A percentile compares a stretch with the other conserved stretches of the same genome.
Conservation (phyloP, 2,329 filamentous ascomycete genomes). For the Fusarium palustre region DNA sequence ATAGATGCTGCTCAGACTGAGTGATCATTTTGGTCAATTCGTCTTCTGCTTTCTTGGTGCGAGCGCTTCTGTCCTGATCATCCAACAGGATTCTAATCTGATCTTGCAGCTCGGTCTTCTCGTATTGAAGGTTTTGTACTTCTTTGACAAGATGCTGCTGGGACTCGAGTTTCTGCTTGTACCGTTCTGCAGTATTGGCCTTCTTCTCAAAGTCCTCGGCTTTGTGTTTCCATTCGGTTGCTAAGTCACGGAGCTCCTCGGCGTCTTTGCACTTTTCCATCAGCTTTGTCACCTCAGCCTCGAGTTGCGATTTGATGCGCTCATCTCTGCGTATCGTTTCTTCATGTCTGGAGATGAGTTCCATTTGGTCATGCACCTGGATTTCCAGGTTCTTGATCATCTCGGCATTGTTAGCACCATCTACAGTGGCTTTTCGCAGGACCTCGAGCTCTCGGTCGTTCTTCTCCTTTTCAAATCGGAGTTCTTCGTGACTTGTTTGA, state of each 20-base stretch:
- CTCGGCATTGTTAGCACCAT: constrained; percentile 64
- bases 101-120: constrained; percentile 65
- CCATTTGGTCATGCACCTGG: constrained; percentile 74
- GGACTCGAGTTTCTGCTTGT: constrained; percentile 71
- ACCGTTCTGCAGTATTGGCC: constrained; percentile 71
- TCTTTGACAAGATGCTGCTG: constrained; percentile 67
- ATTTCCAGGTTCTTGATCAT: constrained; percentile 66
- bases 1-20: constrained; percentile 57
- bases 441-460: constrained; percentile 66
- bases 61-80: constrained; percentile 51
- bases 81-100: constrained; percentile 56
- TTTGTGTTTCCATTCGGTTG: constrained; percentile 68
- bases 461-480: constrained; percentile 72
- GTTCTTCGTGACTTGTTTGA: constrained; percentile 71
- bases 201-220: constrained; percentile 70
- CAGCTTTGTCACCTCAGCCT: constrained; percentile 64
- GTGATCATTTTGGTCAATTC: constrained; percentile 57
- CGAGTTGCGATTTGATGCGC: constrained; percentile 63
- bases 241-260: constrained; percentile 68
- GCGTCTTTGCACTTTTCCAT: constrained; percentile 61
- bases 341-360: constrained; percentile 74
- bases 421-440: constrained; percentile 61
- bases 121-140: constrained; percentile 65
- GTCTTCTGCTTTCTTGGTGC: constrained; percentile 54
- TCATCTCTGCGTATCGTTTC: constrained; percentile 62